A percentile compares a stretch with the other conserved stretches of the same genome.
Evolutionary conservation across 2,329 filamentous ascomycete species (phyloP).

Genomic region (Aspergillus uvarum): DNA sequence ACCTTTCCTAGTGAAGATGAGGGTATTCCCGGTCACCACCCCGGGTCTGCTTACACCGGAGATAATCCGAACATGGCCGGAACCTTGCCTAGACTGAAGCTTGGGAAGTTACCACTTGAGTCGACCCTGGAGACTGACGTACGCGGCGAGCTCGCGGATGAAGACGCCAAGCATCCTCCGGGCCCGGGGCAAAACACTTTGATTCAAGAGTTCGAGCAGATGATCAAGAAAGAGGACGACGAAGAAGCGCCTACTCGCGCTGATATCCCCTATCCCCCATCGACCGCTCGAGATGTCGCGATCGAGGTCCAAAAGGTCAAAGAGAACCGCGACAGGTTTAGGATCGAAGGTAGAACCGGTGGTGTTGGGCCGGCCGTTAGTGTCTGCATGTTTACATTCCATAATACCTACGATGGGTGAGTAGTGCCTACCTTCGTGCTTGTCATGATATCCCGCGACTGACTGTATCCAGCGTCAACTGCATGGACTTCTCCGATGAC

Average conservation of each 20-base stretch:
- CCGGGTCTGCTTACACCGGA: conserved; percentile 61
- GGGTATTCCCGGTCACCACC: conserved; percentile 66
- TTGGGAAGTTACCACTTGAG: conserved; percentile 84
- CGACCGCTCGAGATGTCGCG: conserved; percentile 82
- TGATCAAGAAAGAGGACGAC: conserved; percentile 84
- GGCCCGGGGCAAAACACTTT: conserved; percentile 68
- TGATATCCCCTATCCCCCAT: conserved; percentile 82
- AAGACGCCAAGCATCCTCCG: conserved; percentile 76
- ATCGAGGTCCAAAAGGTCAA: conserved; percentile 93
- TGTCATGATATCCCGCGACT: not conserved
- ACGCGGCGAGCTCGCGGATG: conserved; percentile 79
- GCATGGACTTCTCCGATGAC: conserved; percentile 92
- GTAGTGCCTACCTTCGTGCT: conserved; percentile 25
- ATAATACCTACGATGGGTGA: conserved; percentile 90
- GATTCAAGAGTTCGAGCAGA: conserved; percentile 82
- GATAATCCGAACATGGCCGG: conserved; percentile 57
- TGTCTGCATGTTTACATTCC: conserved; percentile 96
- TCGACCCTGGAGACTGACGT: conserved; percentile 79
- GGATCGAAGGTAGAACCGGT: conserved; percentile 78
- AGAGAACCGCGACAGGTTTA: conserved; percentile 88
- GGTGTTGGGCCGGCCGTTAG: conserved; percentile 81
- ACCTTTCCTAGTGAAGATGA: conserved; percentile 66
- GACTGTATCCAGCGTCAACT: conserved; percentile 66
- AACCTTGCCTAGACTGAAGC: conserved; percentile 63
- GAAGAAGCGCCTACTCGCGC: conserved; percentile 76